Conservation (phyloP, 306 rosid species). For the Fragaria iinumae region DNA sequence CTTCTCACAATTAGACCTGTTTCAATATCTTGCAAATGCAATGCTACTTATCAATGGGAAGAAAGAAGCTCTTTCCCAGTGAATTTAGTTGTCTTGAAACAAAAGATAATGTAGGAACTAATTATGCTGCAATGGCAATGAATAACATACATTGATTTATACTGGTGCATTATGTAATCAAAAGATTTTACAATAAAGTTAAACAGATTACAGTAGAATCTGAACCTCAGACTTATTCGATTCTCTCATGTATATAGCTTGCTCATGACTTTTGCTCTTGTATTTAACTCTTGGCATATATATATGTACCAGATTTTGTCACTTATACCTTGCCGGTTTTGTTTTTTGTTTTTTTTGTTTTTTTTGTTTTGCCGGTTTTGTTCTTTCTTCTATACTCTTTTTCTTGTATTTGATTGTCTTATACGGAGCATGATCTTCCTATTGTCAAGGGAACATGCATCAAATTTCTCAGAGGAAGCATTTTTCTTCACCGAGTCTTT, state of each 20-base stretch:
- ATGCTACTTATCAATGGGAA: neutral
- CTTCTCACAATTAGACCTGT: neutral
- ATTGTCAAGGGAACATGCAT: neutral
- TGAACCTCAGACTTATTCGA: neutral
- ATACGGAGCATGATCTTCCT: neutral
- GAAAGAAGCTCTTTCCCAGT: neutral
- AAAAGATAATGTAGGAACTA: neutral
- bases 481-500: neutral
- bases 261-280: neutral
- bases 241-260: neutral
- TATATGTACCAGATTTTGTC: neutral
- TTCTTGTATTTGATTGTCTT: neutral
- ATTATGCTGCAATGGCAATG: neutral
- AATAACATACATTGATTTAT: neutral
- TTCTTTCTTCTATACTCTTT: neutral
- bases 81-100: too few species aligned
- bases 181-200: neutral
- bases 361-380: neutral
- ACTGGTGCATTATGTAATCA: neutral
- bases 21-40: neutral
- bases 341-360: neutral
- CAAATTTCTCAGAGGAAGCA: neutral
- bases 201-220: neutral
- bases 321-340: neutral
- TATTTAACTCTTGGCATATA: neutral